phyloP scores from a whole-genome alignment of 768 basidiomycete genomes.

The Collybiopsis confluens region DNA sequence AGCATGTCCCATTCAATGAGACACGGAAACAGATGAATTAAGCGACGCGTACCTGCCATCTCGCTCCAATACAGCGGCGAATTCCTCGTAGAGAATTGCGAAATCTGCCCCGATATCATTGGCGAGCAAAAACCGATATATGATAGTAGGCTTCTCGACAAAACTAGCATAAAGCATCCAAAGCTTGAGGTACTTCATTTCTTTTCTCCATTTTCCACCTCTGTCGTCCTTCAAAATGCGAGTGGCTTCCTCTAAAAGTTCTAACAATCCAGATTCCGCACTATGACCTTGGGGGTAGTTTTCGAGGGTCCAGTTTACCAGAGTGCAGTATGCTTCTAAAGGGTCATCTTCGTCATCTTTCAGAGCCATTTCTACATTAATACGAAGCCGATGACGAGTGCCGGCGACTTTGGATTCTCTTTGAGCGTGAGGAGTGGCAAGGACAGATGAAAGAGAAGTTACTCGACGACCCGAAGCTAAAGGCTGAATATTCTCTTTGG shows the following conservation, averaged over 20 bases:
- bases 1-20: slow-evolving; percentile 1
- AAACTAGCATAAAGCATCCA: slow-evolving; percentile 94
- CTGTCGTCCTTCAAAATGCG: slow-evolving; percentile 75
- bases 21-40: slow-evolving; percentile 4
- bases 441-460: slow-evolving; percentile 68
- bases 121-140: slow-evolving; percentile 85
- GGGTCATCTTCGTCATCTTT: slow-evolving; percentile 82
- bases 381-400: slow-evolving; percentile 60
- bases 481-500: slow-evolving; percentile 86
- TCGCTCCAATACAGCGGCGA: slow-evolving; percentile 78
- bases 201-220: slow-evolving; percentile 68
- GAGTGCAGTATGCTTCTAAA: slow-evolving; percentile 78
- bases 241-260: slow-evolving; percentile 90
- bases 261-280: slow-evolving; percentile 85
- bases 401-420: slow-evolving; percentile 66
- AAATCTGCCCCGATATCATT: slow-evolving; percentile 86
- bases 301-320: slow-evolving; percentile 90
- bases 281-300: slow-evolving; percentile 93
- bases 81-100: slow-evolving; percentile 88
- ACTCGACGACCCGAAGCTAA: slow-evolving; percentile 76
- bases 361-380: slow-evolving; percentile 71
- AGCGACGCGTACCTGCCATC: slow-evolving; percentile 77
- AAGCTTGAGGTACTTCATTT: slow-evolving; percentile 85
- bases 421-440: slow-evolving; percentile 74
- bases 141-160: slow-evolving; percentile 84